Percentiles rank a stretch among this genome's conserved stretches.
phyloP scores from a whole-genome alignment of 2,329 filamentous ascomycete species.

The Fusarium subtropicale region DNA sequence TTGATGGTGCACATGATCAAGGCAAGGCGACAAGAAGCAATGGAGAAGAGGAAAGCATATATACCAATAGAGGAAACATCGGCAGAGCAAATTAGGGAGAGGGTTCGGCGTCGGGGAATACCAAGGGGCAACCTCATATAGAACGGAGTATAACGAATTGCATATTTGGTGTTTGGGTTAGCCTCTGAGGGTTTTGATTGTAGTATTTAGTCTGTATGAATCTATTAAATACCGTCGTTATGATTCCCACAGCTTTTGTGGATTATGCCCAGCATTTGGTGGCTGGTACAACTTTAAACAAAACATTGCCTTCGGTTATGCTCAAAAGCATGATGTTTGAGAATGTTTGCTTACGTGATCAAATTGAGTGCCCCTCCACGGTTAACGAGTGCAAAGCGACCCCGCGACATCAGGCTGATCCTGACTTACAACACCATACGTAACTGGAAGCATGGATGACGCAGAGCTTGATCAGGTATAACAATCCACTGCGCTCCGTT shows the following conservation, averaged over 20 bases:
- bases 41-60: slow-evolving; percentile 49
- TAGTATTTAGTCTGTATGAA: neutral
- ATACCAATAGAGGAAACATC: slow-evolving; percentile 54
- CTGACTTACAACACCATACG: slow-evolving; percentile 24
- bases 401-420: slow-evolving; percentile 42
- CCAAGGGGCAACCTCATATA: neutral
- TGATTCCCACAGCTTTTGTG: neutral
- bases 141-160: slow-evolving; percentile 6
- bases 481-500: neutral
- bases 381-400: slow-evolving; percentile 19
- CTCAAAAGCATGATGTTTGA: neutral
- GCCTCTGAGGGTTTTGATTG: neutral
- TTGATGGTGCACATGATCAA: slow-evolving; percentile 79
- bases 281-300: too few species aligned
- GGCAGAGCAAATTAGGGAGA: slow-evolving; percentile 37
- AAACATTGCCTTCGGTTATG: too few species aligned
- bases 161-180: slow-evolving; percentile 23
- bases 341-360: slow-evolving; percentile 26
- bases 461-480: slow-evolving; percentile 58
- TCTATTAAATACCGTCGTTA: neutral
- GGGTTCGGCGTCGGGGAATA: neutral
- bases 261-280: neutral
- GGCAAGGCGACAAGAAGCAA: slow-evolving; percentile 66
- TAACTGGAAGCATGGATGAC: slow-evolving; percentile 55
- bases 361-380: slow-evolving; percentile 46